Conservation (phyloP, 768 basidiomycete species). For the Phaffia tasmanica region DNA sequence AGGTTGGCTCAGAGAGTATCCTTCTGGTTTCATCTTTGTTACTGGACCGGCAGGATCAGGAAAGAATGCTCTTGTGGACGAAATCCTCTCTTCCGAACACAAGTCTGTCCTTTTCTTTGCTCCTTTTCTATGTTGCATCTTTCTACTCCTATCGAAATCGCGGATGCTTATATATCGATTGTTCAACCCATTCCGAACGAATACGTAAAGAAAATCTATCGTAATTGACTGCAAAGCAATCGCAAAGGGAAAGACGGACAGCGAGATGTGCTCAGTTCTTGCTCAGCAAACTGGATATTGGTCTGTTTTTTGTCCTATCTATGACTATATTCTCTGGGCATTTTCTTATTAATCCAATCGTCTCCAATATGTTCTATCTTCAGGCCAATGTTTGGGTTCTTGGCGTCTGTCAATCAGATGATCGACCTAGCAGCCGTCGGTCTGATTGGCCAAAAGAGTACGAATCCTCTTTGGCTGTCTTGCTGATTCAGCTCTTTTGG, state of each 20-base stretch:
- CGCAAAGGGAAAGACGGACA: constrained; percentile 50
- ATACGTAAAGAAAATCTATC: constrained; percentile 49
- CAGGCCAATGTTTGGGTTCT: constrained; percentile 23
- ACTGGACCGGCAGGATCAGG: constrained; percentile 89
- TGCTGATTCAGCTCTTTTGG: background rate
- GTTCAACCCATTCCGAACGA: constrained; percentile 6
- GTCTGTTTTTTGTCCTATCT: constrained; percentile 49
- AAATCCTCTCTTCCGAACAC: constrained; percentile 44
- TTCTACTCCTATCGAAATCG: background rate
- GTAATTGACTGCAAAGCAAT: constrained; percentile 75
- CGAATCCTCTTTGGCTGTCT: constrained; percentile 13
- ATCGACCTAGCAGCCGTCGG: constrained; percentile 88
- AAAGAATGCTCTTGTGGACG: constrained; percentile 73
- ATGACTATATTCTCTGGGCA: background rate
- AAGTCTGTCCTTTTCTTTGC: constrained; percentile 29
- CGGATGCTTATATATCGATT: background rate
- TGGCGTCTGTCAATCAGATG: constrained; percentile 42
- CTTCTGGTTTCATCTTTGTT: constrained; percentile 51
- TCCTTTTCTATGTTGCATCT: background rate
- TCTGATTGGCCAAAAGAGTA: constrained; percentile 89
- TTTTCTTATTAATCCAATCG: background rate
- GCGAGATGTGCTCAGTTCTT: constrained; percentile 53
- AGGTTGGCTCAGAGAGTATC: constrained; percentile 64
- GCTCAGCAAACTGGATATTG: constrained; percentile 72
- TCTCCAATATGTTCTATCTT: background rate